These are phyloP conservation scores for Fusarium subglutinans DNA, from an alignment of 2,329 filamentous ascomycete species.

Conservation along the genomic window DNA sequence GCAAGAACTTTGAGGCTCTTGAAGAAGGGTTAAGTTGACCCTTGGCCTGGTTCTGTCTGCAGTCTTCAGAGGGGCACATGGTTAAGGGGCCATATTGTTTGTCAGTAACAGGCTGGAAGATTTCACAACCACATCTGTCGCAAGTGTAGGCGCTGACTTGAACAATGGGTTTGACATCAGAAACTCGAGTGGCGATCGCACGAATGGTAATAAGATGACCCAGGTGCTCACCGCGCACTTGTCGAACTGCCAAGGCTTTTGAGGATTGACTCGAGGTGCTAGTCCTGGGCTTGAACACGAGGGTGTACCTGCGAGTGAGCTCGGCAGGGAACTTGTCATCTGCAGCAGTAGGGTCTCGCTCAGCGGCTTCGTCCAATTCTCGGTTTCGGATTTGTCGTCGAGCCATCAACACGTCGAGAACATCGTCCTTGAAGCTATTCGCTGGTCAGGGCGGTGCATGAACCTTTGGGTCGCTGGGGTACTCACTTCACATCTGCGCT, in stretches of 20 bases:
- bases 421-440: slow-evolving; percentile 90
- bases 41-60: slow-evolving; percentile 88
- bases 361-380: slow-evolving; percentile 73
- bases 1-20: slow-evolving; percentile 94
- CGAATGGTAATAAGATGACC: slow-evolving; percentile 93
- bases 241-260: slow-evolving; percentile 84
- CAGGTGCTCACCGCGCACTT: slow-evolving; percentile 92
- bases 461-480: too few species aligned
- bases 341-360: slow-evolving; percentile 71
- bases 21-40: slow-evolving; percentile 94
- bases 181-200: slow-evolving; percentile 93
- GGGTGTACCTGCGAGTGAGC: slow-evolving; percentile 90
- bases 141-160: slow-evolving; percentile 98
- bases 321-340: slow-evolving; percentile 89
- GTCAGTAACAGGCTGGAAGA: slow-evolving; percentile 93
- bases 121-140: slow-evolving; percentile 94
- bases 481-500: slow-evolving; percentile 79
- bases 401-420: slow-evolving; percentile 95
- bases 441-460: slow-evolving; percentile 1
- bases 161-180: slow-evolving; percentile 97
- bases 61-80: slow-evolving; percentile 90
- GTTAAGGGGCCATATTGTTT: slow-evolving; percentile 90
- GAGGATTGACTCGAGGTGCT: slow-evolving; percentile 70
- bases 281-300: slow-evolving; percentile 95
- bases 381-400: slow-evolving; percentile 89